phyloP scores from a whole-genome alignment of 2,329 filamentous ascomycete genomes.

The Scedosporium dehoogii region DNA sequence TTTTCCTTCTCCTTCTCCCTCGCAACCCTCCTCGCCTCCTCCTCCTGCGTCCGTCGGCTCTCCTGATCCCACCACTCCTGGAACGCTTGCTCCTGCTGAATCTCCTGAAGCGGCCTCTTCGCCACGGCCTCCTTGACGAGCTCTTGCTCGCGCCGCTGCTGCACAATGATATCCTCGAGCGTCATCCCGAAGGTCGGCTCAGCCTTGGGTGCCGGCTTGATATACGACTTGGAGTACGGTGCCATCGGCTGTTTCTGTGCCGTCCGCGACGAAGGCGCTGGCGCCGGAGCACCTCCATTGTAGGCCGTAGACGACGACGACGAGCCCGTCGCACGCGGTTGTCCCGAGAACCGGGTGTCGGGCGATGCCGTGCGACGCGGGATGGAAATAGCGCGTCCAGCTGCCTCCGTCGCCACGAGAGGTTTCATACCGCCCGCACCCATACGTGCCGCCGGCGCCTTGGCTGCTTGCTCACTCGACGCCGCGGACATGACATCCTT shows the following conservation, averaged over 20 bases:
- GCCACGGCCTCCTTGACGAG: conserved; percentile 73
- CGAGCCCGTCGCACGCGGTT: conserved; percentile 27
- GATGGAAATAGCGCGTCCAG: conserved; percentile 21
- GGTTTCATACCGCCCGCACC: conserved; percentile 26
- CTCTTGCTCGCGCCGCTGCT: conserved; percentile 78
- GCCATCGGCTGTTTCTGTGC: conserved; percentile 31
- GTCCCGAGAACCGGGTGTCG: conserved; percentile 53
- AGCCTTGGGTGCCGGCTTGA: conserved; percentile 44
- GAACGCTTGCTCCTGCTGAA: conserved; percentile 94
- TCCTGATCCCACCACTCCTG: conserved; percentile 95
- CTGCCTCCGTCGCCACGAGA: conserved; percentile 31
- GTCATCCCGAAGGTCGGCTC: conserved; percentile 60
- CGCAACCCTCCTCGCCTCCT: conserved; percentile 35
- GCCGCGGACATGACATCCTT: conserved; percentile 34
- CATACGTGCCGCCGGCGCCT: conserved; percentile 13
- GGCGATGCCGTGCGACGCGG: conserved; percentile 45
- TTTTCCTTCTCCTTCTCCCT: conserved; percentile 35
- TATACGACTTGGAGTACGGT: conserved; percentile 53
- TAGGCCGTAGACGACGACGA: neutral
- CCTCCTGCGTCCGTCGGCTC: conserved; percentile 59
- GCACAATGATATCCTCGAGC: conserved; percentile 78
- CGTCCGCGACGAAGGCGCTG: conserved; percentile 18
- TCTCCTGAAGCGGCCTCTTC: conserved; percentile 84
- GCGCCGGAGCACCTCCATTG: conserved; percentile 12
- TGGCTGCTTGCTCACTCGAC: conserved; percentile 10